A percentile compares a stretch with the other conserved stretches of the same genome.
These are phyloP conservation scores for Trichoderma guizhouense DNA, from an alignment of 2,329 filamentous ascomycete species.

Conservation along the genomic window DNA sequence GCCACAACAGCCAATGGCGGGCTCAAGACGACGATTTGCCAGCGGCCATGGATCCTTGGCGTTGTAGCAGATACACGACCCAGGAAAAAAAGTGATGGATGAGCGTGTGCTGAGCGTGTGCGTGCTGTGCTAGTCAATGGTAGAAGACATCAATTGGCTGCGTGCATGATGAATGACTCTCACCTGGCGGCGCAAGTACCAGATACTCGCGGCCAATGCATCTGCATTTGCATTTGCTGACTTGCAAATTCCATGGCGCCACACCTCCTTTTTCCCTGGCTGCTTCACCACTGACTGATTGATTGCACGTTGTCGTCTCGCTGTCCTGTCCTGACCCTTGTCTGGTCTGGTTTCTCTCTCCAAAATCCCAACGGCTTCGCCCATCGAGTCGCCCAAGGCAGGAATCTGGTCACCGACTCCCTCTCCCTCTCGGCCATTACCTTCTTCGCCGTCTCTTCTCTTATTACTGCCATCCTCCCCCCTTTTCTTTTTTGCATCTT, in stretches of 20 bases:
- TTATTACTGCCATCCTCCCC: background rate
- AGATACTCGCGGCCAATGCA: background rate
- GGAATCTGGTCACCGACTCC: conserved; percentile 5
- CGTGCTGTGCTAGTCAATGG: background rate
- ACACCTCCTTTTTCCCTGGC: conserved; percentile 10
- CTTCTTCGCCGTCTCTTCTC: background rate
- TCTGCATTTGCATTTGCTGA: background rate
- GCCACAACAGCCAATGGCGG: conserved; percentile 20
- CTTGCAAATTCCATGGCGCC: conserved; percentile 1
- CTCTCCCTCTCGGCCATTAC: background rate
- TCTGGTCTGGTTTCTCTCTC: background rate
- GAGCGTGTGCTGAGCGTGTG: background rate
- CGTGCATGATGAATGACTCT: background rate
- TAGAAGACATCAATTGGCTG: background rate
- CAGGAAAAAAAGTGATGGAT: background rate
- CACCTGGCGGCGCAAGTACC: background rate
- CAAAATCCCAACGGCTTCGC: conserved; percentile 10
- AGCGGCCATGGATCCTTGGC: conserved; percentile 5
- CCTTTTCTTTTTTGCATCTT: background rate
- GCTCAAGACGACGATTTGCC: background rate
- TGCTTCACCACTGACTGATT: background rate
- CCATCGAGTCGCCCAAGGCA: conserved; percentile 6
- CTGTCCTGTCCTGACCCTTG: background rate
- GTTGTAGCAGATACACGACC: conserved; percentile 19
- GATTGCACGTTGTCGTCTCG: background rate